Conservation (phyloP, 176 grass and related monocot species). For the Juncus effusus region DNA sequence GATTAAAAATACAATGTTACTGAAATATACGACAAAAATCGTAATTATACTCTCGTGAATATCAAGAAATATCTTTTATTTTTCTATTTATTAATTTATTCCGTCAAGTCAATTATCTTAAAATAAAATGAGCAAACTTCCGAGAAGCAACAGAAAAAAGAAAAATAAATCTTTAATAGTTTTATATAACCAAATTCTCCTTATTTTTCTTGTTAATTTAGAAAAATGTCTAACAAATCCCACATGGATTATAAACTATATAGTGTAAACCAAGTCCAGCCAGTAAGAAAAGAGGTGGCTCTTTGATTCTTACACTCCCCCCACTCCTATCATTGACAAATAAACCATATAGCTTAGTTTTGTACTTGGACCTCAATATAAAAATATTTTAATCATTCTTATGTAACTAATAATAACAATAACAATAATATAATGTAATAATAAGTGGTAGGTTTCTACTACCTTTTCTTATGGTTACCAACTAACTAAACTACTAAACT, state of each 20-base stretch:
- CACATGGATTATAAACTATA: conserved; percentile 15
- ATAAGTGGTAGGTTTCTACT: conserved; percentile 29
- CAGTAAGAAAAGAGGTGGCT: conserved; percentile 15
- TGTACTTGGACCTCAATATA: conserved; percentile 17
- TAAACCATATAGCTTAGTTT: not conserved
- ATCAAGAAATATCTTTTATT: too few species aligned
- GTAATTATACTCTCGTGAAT: too few species aligned
- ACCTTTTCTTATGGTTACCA: not conserved
- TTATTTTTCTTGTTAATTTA: not conserved
- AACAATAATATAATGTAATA: not conserved
- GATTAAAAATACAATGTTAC: too few species aligned
- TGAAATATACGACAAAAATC: too few species aligned
- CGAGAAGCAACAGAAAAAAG: too few species aligned
- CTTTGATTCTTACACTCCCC: conserved; percentile 27
- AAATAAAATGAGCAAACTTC: too few species aligned
- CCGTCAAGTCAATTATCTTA: too few species aligned
- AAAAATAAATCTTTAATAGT: too few species aligned
- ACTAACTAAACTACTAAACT: too few species aligned
- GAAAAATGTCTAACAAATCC: not conserved
- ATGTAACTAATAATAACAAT: not conserved
- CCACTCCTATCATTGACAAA: conserved; percentile 31
- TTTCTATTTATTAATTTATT: too few species aligned
- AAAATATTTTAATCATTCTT: too few species aligned
- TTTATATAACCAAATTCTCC: too few species aligned
- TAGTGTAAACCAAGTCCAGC: conserved; percentile 8